phyloP scores from a whole-genome alignment of 148 eudicot species.

The Rheum nobile region DNA sequence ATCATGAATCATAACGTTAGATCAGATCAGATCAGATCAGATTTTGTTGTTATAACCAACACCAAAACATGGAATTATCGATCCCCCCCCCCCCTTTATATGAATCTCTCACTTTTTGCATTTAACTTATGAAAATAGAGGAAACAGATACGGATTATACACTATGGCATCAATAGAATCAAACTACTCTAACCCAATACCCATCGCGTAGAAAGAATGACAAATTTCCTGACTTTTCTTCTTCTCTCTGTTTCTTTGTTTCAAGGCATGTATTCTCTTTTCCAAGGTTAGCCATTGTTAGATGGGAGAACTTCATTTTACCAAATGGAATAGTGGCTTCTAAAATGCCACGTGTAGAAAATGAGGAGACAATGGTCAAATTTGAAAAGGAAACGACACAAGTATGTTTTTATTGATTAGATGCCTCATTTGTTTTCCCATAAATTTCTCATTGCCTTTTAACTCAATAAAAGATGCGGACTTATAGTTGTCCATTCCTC shows the following conservation, averaged over 20 bases:
- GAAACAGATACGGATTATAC: neutral
- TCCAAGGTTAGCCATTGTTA: neutral
- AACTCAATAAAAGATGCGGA: neutral
- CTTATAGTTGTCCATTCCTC: neutral
- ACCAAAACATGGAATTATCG: neutral
- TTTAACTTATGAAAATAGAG: neutral
- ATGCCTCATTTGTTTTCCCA: neutral
- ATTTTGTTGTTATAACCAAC: neutral
- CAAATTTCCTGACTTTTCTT: neutral
- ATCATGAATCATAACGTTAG: neutral
- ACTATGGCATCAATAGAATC: neutral
- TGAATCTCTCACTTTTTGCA: neutral
- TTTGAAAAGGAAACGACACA: neutral
- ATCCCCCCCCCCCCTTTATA: too few species aligned
- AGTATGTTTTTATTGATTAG: neutral
- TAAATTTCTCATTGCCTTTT: neutral
- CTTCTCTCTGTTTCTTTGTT: neutral
- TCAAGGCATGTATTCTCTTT: neutral
- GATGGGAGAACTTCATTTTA: neutral
- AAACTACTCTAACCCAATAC: neutral
- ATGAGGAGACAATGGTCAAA: neutral
- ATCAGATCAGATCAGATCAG: neutral
- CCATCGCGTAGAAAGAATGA: neutral
- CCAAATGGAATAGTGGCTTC: slow-evolving; percentile 5
- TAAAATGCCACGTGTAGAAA: slow-evolving; percentile 8